A percentile compares a stretch with the other conserved stretches of the same genome.
Conservation (phyloP, 1,284 basidiomycete genomes). For the Volvariella surrecta region DNA sequence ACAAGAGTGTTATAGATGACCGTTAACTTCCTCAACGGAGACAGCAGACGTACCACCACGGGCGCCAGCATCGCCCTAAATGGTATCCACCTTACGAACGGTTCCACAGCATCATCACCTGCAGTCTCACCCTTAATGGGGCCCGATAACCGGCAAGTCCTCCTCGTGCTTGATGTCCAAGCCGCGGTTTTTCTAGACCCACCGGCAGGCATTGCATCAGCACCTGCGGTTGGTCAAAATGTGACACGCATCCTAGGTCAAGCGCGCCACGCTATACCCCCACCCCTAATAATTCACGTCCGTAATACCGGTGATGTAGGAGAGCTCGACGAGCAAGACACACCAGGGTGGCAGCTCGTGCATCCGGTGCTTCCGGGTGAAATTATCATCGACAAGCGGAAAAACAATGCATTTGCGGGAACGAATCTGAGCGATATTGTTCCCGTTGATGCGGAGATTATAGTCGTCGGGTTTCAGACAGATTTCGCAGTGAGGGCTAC, state of each 20-base stretch:
- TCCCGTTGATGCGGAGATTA: slow-evolving; percentile 43
- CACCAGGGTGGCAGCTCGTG: slow-evolving; percentile 50
- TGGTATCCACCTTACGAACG: too few relatives aligned
- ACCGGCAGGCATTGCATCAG: slow-evolving; percentile 41
- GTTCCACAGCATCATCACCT: too few relatives aligned
- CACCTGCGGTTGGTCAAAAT: slow-evolving; percentile 33
- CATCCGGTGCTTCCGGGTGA: slow-evolving; percentile 40
- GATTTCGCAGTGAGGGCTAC: slow-evolving; percentile 61
- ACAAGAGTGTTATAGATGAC: too few relatives aligned
- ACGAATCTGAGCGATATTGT: slow-evolving; percentile 43
- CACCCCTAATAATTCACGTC: slow-evolving; percentile 56
- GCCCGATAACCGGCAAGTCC: slow-evolving; percentile 29
- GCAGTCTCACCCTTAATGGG: too few relatives aligned
- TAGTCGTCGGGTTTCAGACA: slow-evolving; percentile 59
- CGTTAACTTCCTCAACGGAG: too few relatives aligned
- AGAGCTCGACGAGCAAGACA: slow-evolving; percentile 47
- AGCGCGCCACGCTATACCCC: slow-evolving; percentile 37
- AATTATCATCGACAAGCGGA: slow-evolving; percentile 52
- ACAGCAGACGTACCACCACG: too few relatives aligned
- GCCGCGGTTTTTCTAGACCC: slow-evolving; percentile 37
- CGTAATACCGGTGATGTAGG: slow-evolving; percentile 52
- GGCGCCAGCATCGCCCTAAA: too few relatives aligned
- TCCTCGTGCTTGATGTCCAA: slow-evolving; percentile 57
- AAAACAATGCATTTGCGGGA: slow-evolving; percentile 61
- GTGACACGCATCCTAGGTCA: slow-evolving; percentile 38